Evolutionary conservation across 495 filamentous ascomycete genomes (phyloP), one percentile per base, ranked within the genome.

Genomic region (Penicillium coprophilum): DNA sequence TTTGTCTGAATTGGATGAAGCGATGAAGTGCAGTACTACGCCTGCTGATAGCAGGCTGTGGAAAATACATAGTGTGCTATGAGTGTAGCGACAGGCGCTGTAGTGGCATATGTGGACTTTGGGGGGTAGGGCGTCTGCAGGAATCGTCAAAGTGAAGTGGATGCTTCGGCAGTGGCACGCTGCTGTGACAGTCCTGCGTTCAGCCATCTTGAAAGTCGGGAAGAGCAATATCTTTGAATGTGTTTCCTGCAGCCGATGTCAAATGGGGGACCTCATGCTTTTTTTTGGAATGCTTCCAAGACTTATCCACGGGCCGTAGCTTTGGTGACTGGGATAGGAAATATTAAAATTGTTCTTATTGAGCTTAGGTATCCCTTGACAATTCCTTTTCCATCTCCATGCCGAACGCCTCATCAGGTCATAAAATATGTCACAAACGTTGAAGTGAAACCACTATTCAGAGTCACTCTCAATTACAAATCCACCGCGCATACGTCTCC

Each of bases 91-190:
- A 60, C 85, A 89, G 44, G 73, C 73, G 62, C 71, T 69, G 73
- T 87, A 90, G 60, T 86, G 85, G 70, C 87, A 90, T 40, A 90
- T 56, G 38, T 73, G 70, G n/a, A 70, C 56, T 44, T 63, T 51
- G 12, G 73, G 50, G 6, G 70, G 72, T 28, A 73, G 58, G 11
- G 51, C 15, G 57, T 50, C 21, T 46, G 58, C 32, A 43, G 67
- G 58, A 28, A 71, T 20, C 48, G 59, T 59, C 21, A 74, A 17
- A 17, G 59, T 64, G 52, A 69, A 67, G 66, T 65, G 74, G 10
- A 75, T 68, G 17, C 65, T 58, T 28, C 71, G 70, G 61, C 85
- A 89, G 59, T 78, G 77, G 61, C 86, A 89, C 17, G 77, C 71
- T 23, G 80, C 62, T 15, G 48, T 64, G 10, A 71, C 53, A 9